Evolutionary conservation across 2,329 filamentous ascomycete genomes (phyloP), one percentile per base, ranked within the genome.

Genomic region (Paecilomyces niveus): DNA sequence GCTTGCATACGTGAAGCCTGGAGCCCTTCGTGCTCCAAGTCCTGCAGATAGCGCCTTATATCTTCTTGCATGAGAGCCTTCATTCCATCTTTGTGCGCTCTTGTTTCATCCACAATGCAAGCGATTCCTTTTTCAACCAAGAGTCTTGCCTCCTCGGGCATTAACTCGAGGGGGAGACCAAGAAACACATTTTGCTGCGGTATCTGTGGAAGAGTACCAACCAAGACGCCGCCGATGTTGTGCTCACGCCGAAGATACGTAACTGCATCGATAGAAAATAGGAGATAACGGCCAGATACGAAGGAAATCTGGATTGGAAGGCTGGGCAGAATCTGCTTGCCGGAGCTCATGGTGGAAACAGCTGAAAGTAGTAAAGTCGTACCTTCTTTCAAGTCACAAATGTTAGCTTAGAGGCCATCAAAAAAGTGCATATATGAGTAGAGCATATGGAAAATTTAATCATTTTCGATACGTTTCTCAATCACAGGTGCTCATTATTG

Each of bases 161-260:
- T 90, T 52, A 99, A 81, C 78, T 97, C 89, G 26, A 97, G 78
- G 2, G 94, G 94, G 54, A 97, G 78, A 53, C 92, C 90, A 59
- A 93, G 83, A 71, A 97, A 97, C 59, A 96, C 84, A 76, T 96
- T 97, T 76, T 99, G 94, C 66, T 95, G 93, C 5, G 92, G 92
- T 58, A 91, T 88, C 75, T 97, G 92, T 1, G 94, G 93, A 31
- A 96, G 85, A 7, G 90, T 92, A 58, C 94, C 94, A 60, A 90
- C 87, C 57, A 96, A 81, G 32, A 94, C 88, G 62, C 92, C 92
- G 69, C 89, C 92, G 67, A 96, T 91, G 72, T 90, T 87, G 77
- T 96, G 84, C 67, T 85, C 80, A 62, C 89, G 86, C 64, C 94
- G 89, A 62, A 96, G 81, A 72, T 88, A 83, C 67, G 89, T 86